These are phyloP conservation scores for Porphyrellus cyaneotinctus DNA, from an alignment of 768 basidiomycete species.

Conservation along the genomic window DNA sequence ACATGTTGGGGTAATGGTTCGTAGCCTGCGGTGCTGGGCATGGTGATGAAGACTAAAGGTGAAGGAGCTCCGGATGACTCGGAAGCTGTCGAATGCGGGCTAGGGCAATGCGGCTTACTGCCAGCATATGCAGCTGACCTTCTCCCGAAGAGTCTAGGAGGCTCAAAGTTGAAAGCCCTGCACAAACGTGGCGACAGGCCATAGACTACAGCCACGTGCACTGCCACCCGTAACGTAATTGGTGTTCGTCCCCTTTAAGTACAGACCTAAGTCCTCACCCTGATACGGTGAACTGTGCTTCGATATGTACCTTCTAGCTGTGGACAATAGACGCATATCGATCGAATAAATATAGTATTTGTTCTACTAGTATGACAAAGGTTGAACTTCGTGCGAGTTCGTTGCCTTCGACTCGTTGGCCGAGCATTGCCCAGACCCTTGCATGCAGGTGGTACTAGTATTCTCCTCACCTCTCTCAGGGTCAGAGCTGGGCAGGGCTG, in stretches of 20 bases:
- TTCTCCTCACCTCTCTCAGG: conserved; percentile 1
- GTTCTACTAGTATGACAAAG: not conserved
- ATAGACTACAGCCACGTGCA: conserved; percentile 3
- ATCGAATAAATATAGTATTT: no score
- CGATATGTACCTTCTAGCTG: no score
- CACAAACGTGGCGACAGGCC: not conserved
- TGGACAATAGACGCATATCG: no score
- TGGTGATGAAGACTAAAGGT: conserved; percentile 16
- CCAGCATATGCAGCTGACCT: conserved; percentile 10
- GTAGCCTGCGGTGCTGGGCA: conserved; percentile 46
- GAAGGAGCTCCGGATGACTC: not conserved
- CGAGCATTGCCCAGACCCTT: not conserved
- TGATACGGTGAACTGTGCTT: no score
- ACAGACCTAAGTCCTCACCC: no score
- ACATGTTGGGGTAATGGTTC: conserved; percentile 42
- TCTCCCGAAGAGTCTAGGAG: conserved; percentile 9
- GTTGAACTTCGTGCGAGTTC: no score
- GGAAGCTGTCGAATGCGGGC: conserved; percentile 3
- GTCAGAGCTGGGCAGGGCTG: not conserved
- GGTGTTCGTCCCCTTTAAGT: no score
- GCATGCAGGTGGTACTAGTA: not conserved
- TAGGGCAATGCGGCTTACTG: conserved; percentile 14
- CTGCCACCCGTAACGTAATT: conserved; percentile 21
- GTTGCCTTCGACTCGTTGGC: no score
- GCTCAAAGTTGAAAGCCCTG: not conserved